Base-by-base conservation (phyloP, 345 rosid genomes). In the Atalantia buxifolia region DNA sequence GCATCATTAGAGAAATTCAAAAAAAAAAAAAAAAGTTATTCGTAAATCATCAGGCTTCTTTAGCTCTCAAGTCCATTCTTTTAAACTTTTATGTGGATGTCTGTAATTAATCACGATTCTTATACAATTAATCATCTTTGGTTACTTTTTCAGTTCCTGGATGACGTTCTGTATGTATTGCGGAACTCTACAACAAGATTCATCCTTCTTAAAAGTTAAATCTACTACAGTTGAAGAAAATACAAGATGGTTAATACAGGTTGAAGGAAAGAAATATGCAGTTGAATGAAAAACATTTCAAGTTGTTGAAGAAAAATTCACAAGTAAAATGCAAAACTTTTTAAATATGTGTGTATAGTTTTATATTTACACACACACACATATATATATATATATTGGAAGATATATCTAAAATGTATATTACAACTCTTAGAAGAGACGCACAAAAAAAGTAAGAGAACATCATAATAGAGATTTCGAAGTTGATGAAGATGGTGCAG, bases 401-500 rank as follows among this genome's bases (percentile, higher is more conserved):
- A 74, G 28, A 74, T 36, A 28, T 45, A 74, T 61, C 64, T 27
- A 62, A 22, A 35, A 42, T 63, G 45, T 63, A 21, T 75, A 63
- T 33, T 60, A 12, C 30, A 63, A 35, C 73, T 68, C 59, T 18
- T 27, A 62, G 19, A 66, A 66, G 27, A 35, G 48, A 24, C 45
- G 6, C 69, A 19, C 27, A 27, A 66, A 6, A 35, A 33, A 1
- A 38, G 57, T 4, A 35, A 38, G 21, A 56, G 33, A 73, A 22
- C 76, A 73, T 38, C 27, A 53, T 21, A 73, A 53, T 38, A 73
- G 36, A 36, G 36, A 60, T 38, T 14, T 24, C 1, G 14, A 27
- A 18, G 28, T 18, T 10, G 81, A 53, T 80, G 53, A 77, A 42
- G 79, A 78, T 14, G 85, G 61, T 22, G 84, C 80, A 53, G 84